These are phyloP conservation scores for Exophiala viscosa DNA, from an alignment of 2,329 filamentous ascomycete species.

Conservation along the genomic window DNA sequence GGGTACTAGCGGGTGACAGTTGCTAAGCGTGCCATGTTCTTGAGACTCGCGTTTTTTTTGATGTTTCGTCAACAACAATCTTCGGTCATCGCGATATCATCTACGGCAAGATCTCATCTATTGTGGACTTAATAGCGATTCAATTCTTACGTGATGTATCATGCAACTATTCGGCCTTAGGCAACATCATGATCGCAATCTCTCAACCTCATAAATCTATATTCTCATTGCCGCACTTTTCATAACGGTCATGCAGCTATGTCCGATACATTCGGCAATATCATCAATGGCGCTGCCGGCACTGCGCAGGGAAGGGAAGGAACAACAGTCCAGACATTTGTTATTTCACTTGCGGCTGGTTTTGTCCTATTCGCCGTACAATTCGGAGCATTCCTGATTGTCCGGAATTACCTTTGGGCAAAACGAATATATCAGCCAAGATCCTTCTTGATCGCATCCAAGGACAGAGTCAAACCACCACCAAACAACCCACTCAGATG, in stretches of 20 bases:
- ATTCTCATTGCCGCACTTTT: background rate
- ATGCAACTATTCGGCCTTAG: background rate
- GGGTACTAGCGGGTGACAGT: too few relatives aligned
- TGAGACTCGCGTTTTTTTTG: conserved; percentile 25
- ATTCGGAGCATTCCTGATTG: conserved; percentile 29
- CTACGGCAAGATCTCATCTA: background rate
- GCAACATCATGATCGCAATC: background rate
- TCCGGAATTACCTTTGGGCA: conserved; percentile 30
- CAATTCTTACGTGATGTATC: background rate
- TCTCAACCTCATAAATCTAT: too few relatives aligned
- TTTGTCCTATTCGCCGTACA: conserved; percentile 30
- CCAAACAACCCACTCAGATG: conserved; percentile 30
- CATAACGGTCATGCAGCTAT: conserved; percentile 1
- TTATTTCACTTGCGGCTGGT: conserved; percentile 30
- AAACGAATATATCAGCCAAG: conserved; percentile 30
- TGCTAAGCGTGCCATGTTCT: too few relatives aligned
- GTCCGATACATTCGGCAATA: conserved; percentile 21
- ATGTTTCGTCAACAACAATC: conserved; percentile 2
- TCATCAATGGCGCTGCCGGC: conserved; percentile 30
- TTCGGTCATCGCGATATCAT: background rate
- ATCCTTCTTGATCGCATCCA: conserved; percentile 31
- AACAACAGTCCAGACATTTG: conserved; percentile 31
- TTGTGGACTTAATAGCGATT: background rate
- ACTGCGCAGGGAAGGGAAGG: conserved; percentile 30
- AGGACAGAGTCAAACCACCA: conserved; percentile 30